Evolutionary conservation across 768 basidiomycete genomes (phyloP).

Genomic region (Rhizopogon salebrosus): DNA sequence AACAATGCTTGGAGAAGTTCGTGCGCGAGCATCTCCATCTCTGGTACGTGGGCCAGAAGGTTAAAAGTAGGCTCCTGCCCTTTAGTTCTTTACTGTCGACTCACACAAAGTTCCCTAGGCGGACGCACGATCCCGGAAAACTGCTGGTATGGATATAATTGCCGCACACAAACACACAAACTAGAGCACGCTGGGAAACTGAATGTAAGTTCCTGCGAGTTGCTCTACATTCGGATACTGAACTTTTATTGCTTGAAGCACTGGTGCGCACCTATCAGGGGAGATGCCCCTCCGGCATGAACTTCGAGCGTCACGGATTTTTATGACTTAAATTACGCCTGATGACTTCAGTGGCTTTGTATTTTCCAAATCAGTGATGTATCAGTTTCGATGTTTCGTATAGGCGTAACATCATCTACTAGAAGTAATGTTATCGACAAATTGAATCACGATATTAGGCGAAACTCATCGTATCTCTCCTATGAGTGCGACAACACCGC

Average conservation of each 20-base stretch:
- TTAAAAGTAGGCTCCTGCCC: conserved; percentile 10
- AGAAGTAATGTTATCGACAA: too few relatives aligned
- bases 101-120: not conserved
- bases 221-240: not conserved
- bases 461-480: too few relatives aligned
- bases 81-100: not conserved
- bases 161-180: conserved; percentile 20
- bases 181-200: conserved; percentile 18
- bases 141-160: conserved; percentile 29
- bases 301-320: not conserved
- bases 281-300: not conserved
- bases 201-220: conserved; percentile 18
- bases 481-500: too few relatives aligned
- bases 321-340: not conserved
- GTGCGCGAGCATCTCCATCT: conserved; percentile 20
- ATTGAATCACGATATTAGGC: too few relatives aligned
- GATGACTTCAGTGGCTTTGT: not conserved
- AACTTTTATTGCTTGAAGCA: not conserved
- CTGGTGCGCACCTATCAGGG: not conserved
- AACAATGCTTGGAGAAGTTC: conserved; percentile 21
- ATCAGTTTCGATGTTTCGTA: too few relatives aligned
- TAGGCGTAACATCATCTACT: not conserved
- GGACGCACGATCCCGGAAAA: conserved; percentile 13
- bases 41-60: conserved; percentile 20
- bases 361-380: not conserved